Base-by-base conservation (phyloP, 129 eudicot genomes). In the Flaveria linearis region DNA sequence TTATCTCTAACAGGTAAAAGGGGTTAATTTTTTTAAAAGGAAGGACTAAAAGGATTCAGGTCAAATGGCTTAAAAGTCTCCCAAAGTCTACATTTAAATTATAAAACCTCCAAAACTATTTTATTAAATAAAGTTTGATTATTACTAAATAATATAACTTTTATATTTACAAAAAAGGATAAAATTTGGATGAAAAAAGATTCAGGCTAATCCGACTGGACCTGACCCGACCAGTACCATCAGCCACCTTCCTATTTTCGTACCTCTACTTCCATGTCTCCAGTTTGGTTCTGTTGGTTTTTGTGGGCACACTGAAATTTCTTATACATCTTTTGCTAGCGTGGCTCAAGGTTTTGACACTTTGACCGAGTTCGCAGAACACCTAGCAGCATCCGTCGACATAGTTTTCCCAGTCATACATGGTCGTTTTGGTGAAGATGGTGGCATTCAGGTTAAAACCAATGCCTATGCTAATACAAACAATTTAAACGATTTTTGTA, bases 381-480 rank as follows among this genome's bases (percentile, higher is more conserved):
- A 92, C 83, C 96, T 92, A 65, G 91, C 90, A 71, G 72, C 85
- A 30, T 69, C 88, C 64, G 96, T 92, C 73, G 96, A 92, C 82
- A 90, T 92, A 74, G 98, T 90, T 55, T 92, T 92, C 71, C 98
- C 98, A 11, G 98, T 90, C 46, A 92, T 92, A 77, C 98, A 92
- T 83, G 98, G 98, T 7, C 93, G 86, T 42, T 92, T 92, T 71
- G 98, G 98, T 57, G 98, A 92, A 81, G 98, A 92, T 82, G 98
- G 98, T 72, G 91, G 92, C 74, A 86, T 92, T 83, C 98, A 92
- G 92, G 92, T 90, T 28, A 42, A 52, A 77, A 71, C 18, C 41
- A 4, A 7, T 36, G 41, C n/a, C 64, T 46, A 50, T n/a, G 70
- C 36, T 25, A 46, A 25, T 18, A 41, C 17, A 71, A 42, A 43